Conservation (phyloP, 306 rosid species). For the Astragalus membranaceus region DNA sequence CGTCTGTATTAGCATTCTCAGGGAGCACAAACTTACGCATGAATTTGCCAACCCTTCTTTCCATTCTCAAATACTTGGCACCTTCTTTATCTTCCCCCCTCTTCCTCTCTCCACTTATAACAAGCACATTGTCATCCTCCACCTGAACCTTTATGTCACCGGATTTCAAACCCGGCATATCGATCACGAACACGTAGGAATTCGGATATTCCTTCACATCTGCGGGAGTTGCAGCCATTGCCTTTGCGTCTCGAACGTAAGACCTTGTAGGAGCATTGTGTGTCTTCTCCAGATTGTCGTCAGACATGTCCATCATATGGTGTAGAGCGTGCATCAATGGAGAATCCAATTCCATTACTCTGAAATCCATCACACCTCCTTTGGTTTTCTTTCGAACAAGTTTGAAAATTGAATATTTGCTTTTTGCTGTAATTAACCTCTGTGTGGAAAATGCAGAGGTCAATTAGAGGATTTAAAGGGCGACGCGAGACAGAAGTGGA, state of each 20-base stretch:
- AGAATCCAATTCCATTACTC: slow-evolving; percentile 41
- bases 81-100: slow-evolving; percentile 55
- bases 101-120: slow-evolving; percentile 62
- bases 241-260: slow-evolving; percentile 64
- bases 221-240: slow-evolving; percentile 68
- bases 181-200: slow-evolving; percentile 51
- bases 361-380: slow-evolving; percentile 38
- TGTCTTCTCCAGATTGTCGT: slow-evolving; percentile 14
- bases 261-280: slow-evolving; percentile 39
- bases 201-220: slow-evolving; percentile 61
- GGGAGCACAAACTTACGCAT: slow-evolving; percentile 71
- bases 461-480: too few species aligned
- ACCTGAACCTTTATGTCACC: slow-evolving; percentile 71
- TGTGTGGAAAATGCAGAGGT: too few species aligned
- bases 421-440: too few species aligned
- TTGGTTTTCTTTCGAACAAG: too few species aligned
- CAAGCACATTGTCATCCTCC: slow-evolving; percentile 56
- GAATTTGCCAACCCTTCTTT: slow-evolving; percentile 60
- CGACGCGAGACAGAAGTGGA: too few species aligned
- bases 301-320: slow-evolving; percentile 38
- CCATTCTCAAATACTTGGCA: slow-evolving; percentile 62
- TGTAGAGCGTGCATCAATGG: slow-evolving; percentile 43
- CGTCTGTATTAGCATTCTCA: slow-evolving; percentile 50
- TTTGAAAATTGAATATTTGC: too few species aligned
- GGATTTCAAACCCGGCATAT: slow-evolving; percentile 71